Evolutionary conservation across 495 filamentous ascomycete species (phyloP).

Genomic region (Chaetomidium leptoderma): DNA sequence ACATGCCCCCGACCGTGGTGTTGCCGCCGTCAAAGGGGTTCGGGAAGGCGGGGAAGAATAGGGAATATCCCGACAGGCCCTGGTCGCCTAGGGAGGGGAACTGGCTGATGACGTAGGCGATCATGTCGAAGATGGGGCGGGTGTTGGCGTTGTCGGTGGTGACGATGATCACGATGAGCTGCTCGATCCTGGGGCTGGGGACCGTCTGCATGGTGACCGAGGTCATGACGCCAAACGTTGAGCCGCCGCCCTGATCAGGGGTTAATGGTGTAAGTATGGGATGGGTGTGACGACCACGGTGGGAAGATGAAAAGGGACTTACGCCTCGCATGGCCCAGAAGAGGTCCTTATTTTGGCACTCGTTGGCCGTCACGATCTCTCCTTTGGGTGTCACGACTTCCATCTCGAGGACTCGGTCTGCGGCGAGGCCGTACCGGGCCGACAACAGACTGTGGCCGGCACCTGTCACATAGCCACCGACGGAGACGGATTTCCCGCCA

Average conservation of each 20-base stretch:
- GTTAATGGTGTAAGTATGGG: not conserved
- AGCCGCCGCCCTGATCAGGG: constrained; percentile 50
- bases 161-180: constrained; percentile 16
- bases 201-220: constrained; percentile 48
- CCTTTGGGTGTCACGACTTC: constrained; percentile 57
- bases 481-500: constrained; percentile 24
- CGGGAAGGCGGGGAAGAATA: constrained; percentile 26
- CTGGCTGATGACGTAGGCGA: constrained; percentile 38
- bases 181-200: constrained; percentile 31
- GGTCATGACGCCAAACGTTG: constrained; percentile 60
- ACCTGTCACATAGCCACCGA: constrained; percentile 56
- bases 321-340: constrained; percentile 65
- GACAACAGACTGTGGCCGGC: constrained; percentile 56
- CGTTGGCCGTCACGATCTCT: constrained; percentile 50
- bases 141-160: constrained; percentile 15
- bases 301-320: constrained; percentile 14
- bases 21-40: constrained; percentile 17
- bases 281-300: not conserved
- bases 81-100: constrained; percentile 34
- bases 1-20: constrained; percentile 35
- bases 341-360: constrained; percentile 54
- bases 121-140: constrained; percentile 27
- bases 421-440: constrained; percentile 55
- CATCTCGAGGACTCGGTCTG: constrained; percentile 60
- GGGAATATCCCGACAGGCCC: constrained; percentile 40